A percentile compares a stretch with the other conserved stretches of the same genome.
phyloP scores from a whole-genome alignment of 2,329 filamentous ascomycete genomes.

The Pezicula radicicola region DNA sequence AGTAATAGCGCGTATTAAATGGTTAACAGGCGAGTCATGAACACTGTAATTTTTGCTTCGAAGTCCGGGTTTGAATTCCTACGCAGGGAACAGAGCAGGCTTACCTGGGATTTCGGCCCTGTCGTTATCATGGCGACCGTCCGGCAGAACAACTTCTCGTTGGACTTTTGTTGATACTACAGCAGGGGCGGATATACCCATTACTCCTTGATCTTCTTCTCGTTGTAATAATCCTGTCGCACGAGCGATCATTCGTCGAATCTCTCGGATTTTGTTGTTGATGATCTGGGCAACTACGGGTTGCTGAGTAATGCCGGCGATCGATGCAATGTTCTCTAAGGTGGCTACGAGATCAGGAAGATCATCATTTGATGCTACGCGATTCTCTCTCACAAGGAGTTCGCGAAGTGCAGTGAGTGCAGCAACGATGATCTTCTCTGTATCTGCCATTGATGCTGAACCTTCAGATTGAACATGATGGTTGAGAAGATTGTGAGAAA shows the following conservation, averaged over 20 bases:
- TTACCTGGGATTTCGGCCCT: not conserved
- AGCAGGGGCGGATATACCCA: not conserved
- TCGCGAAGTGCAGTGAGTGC: not conserved
- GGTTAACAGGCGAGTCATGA: too few relatives aligned
- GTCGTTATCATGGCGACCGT: not conserved
- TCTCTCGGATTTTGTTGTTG: not conserved
- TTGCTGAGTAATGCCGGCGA: not conserved
- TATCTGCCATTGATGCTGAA: not conserved
- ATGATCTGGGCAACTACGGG: not conserved
- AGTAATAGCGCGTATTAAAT: too few relatives aligned
- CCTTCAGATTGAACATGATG: not conserved
- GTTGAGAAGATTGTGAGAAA: not conserved
- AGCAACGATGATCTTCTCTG: not conserved
- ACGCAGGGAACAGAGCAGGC: too few relatives aligned
- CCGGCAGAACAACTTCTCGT: not conserved
- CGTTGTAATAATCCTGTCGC: not conserved
- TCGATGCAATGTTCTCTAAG: not conserved
- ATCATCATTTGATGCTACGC: not conserved
- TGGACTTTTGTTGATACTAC: not conserved
- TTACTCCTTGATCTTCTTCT: too few relatives aligned
- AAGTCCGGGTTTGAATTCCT: too few relatives aligned
- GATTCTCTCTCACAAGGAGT: not conserved
- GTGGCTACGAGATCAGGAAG: not conserved
- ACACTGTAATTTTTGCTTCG: too few relatives aligned
- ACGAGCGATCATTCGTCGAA: not conserved